Evolutionary conservation across 2,329 filamentous ascomycete genomes (phyloP).

Genomic region (Conoideocrella luteorostrata): DNA sequence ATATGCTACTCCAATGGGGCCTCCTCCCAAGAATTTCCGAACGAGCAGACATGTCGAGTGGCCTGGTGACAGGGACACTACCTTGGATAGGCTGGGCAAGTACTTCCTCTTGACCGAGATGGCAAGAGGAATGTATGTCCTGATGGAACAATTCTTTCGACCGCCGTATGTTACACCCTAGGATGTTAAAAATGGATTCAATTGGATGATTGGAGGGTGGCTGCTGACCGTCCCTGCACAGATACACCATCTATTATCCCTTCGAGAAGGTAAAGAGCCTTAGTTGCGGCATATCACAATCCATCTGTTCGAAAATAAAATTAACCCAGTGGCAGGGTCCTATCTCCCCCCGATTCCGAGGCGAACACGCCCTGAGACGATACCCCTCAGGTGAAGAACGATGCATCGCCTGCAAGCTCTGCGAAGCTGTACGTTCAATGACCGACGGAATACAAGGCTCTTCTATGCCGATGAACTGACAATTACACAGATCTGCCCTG

Average conservation of each 20-base stretch:
- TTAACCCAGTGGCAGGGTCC: constrained; percentile 55
- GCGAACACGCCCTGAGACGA: constrained; percentile 91
- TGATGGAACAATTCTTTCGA: constrained; percentile 96
- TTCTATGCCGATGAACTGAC: neutral
- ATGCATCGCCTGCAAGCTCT: constrained; percentile 99
- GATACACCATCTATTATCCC: constrained; percentile 97
- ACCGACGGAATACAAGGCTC: neutral
- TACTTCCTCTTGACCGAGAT: constrained; percentile 97
- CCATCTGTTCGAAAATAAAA: constrained; percentile 3
- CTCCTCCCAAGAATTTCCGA: constrained; percentile 76
- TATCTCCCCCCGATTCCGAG: constrained; percentile 95
- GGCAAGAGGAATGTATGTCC: constrained; percentile 94
- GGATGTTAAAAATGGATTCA: neutral
- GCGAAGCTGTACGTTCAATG: constrained; percentile 63
- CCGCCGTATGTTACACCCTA: constrained; percentile 70
- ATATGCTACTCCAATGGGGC: constrained; percentile 67
- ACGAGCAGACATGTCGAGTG: constrained; percentile 66
- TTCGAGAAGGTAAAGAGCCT: constrained; percentile 86
- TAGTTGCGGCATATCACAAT: too few relatives aligned
- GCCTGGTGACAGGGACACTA: constrained; percentile 71
- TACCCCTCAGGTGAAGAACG: constrained; percentile 98
- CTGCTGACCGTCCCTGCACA: constrained; percentile 28
- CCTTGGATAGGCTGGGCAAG: constrained; percentile 78
- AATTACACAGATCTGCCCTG: constrained; percentile 71
- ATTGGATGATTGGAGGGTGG: neutral